Conservation (phyloP, 495 filamentous ascomycete genomes). For the Hyaloscypha variabilis region DNA sequence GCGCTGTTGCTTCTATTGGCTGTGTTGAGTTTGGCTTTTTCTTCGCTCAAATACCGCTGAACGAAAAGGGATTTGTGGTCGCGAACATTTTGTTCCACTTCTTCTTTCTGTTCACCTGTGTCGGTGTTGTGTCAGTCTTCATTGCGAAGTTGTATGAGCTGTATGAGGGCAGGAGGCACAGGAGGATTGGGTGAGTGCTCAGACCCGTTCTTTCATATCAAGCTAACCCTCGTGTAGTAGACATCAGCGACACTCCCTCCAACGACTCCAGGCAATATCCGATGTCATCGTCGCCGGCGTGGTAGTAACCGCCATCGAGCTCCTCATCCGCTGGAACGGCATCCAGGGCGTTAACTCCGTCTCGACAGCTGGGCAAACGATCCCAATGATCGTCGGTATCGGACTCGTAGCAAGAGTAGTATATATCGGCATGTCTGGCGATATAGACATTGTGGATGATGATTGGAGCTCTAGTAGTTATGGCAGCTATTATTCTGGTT, state of each 20-base stretch:
- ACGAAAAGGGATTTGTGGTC: conserved; percentile 11
- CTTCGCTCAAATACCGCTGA: conserved; percentile 10
- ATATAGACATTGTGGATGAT: conserved; percentile 1
- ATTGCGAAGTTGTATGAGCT: background rate
- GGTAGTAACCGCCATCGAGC: conserved; percentile 40
- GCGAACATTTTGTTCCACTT: conserved; percentile 10
- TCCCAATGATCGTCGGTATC: conserved; percentile 39
- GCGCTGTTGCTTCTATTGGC: background rate
- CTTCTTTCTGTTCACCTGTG: conserved; percentile 8
- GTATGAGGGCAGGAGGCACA: conserved; percentile 4
- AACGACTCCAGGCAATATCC: conserved; percentile 32
- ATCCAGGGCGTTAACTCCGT: conserved; percentile 33
- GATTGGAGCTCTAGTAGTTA: background rate
- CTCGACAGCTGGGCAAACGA: conserved; percentile 38
- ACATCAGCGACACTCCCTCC: conserved; percentile 5
- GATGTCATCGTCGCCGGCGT: conserved; percentile 33
- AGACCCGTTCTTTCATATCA: background rate
- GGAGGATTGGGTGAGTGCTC: background rate
- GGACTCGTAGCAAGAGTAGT: conserved; percentile 1
- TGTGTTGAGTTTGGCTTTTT: conserved; percentile 19
- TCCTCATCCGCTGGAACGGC: conserved; percentile 41
- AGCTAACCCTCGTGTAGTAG: background rate
- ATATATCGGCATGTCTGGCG: background rate
- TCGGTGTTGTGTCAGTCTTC: background rate
- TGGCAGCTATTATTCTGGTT: background rate